phyloP scores from a whole-genome alignment of 2,329 filamentous ascomycete species.

The Nemania sp. region DNA sequence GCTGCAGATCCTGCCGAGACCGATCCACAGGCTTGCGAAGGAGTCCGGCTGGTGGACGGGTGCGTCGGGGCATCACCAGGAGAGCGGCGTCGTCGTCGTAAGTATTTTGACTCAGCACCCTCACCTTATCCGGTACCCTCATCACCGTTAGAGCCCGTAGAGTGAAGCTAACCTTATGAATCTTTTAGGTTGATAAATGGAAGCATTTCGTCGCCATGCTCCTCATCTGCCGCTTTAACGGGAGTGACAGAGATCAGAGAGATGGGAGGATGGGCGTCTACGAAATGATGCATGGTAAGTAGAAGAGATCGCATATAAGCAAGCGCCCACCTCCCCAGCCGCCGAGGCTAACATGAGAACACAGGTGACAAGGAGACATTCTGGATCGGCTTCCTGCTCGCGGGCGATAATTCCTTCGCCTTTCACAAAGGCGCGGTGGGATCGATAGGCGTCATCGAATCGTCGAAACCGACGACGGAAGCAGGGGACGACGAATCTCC shows the following conservation, averaged over 20 bases:
- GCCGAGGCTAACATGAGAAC: conserved; percentile 6
- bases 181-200: conserved; percentile 46
- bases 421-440: conserved; percentile 49
- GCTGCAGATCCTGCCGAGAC: conserved; percentile 49
- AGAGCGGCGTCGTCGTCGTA: conserved; percentile 52
- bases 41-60: conserved; percentile 45
- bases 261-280: conserved; percentile 48
- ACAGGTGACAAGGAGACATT: conserved; percentile 54
- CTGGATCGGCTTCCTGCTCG: conserved; percentile 54
- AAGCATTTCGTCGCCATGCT: conserved; percentile 50
- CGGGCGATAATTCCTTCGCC: conserved; percentile 47
- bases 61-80: conserved; percentile 46
- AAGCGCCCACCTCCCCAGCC: neutral
- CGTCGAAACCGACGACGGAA: neutral
- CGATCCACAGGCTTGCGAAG: conserved; percentile 47
- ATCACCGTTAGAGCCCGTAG: neutral
- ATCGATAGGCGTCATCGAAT: conserved; percentile 40
- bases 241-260: conserved; percentile 49
- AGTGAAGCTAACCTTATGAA: conserved; percentile 5
- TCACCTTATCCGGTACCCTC: neutral
- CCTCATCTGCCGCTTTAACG: conserved; percentile 47
- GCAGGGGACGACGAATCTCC: neutral
- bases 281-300: conserved; percentile 51
- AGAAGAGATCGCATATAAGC: neutral
- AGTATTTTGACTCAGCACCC: conserved; percentile 1